A percentile compares a stretch with the other conserved stretches of the same genome.
Evolutionary conservation across 371 early-diverging fungal genomes (phyloP).

Genomic region (Mucor mucedo): DNA sequence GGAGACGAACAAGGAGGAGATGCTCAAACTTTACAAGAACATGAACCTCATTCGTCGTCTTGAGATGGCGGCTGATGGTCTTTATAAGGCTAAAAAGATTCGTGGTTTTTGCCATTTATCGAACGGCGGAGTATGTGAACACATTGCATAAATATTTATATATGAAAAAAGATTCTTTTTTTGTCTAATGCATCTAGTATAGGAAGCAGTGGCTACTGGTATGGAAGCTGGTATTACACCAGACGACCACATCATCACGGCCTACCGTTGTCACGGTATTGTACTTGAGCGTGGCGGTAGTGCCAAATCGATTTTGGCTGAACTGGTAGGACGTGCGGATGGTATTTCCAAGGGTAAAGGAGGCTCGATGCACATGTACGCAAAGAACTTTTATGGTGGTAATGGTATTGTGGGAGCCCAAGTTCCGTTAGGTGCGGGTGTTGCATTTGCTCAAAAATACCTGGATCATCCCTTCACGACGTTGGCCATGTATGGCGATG

Average conservation of each 20-base stretch:
- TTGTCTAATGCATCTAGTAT: constrained; percentile 14
- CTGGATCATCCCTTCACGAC: constrained; percentile 74
- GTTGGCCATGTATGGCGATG: constrained; percentile 98
- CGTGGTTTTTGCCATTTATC: constrained; percentile 99
- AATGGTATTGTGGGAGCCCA: constrained; percentile 99
- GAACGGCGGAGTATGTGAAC: constrained; percentile 88
- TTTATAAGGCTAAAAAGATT: constrained; percentile 96
- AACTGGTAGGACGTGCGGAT: constrained; percentile 85
- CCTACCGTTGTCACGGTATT: constrained; percentile 99
- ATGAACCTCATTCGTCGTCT: constrained; percentile 92
- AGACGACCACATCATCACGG: constrained; percentile 96
- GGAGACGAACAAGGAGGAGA: constrained; percentile 67
- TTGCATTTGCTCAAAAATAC: constrained; percentile 97
- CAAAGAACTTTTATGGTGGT: constrained; percentile 97
- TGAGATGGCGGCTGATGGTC: constrained; percentile 94
- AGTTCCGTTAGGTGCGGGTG: constrained; percentile 97
- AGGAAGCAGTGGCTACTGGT: constrained; percentile 97
- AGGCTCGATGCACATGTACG: constrained; percentile 99
- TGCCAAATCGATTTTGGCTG: constrained; percentile 78
- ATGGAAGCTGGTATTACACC: constrained; percentile 88
- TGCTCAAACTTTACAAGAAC: constrained; percentile 83
- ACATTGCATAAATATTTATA: no score
- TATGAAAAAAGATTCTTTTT: not conserved
- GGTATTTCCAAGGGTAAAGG: constrained; percentile 99
- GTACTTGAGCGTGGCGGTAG: constrained; percentile 90